Percentiles rank a stretch among this genome's conserved stretches.
Conservation (phyloP, 441 rosid species). For the Raphanus hybrid region DNA sequence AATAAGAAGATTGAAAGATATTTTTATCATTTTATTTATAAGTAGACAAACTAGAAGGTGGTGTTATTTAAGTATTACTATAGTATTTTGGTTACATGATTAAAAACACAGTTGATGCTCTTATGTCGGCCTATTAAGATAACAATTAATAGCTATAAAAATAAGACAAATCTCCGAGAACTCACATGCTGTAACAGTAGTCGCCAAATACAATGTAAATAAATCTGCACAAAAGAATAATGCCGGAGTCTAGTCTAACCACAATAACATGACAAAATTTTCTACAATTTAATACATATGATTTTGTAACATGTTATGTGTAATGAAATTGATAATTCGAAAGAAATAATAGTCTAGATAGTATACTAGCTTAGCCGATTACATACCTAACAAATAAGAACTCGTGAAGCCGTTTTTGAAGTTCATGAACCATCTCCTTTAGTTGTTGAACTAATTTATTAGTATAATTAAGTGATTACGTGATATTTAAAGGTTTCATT, state of each 20-base stretch:
- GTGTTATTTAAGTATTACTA: conserved; percentile 22
- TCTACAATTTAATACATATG: conserved; percentile 15
- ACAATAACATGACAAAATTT: conserved; percentile 33
- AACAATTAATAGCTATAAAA: conserved; percentile 6
- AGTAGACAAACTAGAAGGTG: conserved; percentile 33
- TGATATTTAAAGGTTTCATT: conserved; percentile 4
- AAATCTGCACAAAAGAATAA: conserved; percentile 30
- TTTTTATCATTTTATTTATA: neutral
- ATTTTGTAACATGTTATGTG: conserved; percentile 32
- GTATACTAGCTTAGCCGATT: conserved; percentile 30
- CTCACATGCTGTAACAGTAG: conserved; percentile 44
- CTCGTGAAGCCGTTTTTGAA: conserved; percentile 30
- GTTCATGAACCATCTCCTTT: conserved; percentile 43
- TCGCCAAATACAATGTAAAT: conserved; percentile 37
- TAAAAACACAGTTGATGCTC: conserved; percentile 38
- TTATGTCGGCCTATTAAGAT: conserved; percentile 39
- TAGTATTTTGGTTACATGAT: conserved; percentile 33
- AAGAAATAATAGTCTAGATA: neutral
- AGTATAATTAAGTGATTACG: conserved; percentile 7
- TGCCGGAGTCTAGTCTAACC: conserved; percentile 43
- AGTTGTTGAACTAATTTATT: conserved; percentile 31
- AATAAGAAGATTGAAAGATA: conserved; percentile 11
- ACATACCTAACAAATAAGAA: conserved; percentile 29
- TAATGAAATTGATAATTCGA: neutral
- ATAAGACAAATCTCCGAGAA: conserved; percentile 32